These are phyloP conservation scores for Coniosporium apollinis DNA, from an alignment of 495 filamentous ascomycete species.

Conservation along the genomic window DNA sequence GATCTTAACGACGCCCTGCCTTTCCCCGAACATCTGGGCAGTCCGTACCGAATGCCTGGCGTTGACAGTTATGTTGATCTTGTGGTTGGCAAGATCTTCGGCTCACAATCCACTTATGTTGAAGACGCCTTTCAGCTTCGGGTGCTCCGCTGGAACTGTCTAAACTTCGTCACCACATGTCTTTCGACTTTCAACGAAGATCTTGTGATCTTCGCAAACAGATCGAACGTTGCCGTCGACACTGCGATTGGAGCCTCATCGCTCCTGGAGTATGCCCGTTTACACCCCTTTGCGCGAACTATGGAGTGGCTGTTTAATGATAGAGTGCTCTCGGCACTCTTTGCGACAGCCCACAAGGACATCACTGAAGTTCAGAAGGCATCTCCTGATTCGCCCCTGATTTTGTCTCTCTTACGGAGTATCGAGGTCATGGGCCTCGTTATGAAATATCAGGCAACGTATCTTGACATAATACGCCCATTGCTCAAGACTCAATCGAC, in stretches of 20 bases:
- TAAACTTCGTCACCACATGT: conserved; percentile 60
- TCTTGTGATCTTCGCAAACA: conserved; percentile 63
- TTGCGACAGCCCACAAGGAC: conserved; percentile 59
- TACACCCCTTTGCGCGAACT: conserved; percentile 81
- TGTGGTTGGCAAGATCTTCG: conserved; percentile 56
- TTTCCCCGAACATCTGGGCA: conserved; percentile 80
- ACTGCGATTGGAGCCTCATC: conserved; percentile 49
- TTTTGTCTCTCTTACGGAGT: conserved; percentile 53
- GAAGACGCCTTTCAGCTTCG: conserved; percentile 45
- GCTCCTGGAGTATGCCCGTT: conserved; percentile 55
- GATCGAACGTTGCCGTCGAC: conserved; percentile 56
- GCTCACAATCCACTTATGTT: conserved; percentile 39
- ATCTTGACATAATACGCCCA: conserved; percentile 70
- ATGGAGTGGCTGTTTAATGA: conserved; percentile 98
- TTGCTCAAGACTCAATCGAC: conserved; percentile 42
- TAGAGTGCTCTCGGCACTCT: conserved; percentile 62
- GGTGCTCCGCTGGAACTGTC: conserved; percentile 55
- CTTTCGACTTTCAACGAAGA: conserved; percentile 81
- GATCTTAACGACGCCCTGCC: conserved; percentile 57
- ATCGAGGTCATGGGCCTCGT: conserved; percentile 68
- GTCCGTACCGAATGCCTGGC: conserved; percentile 59
- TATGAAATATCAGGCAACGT: conserved; percentile 77
- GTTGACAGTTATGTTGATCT: conserved; percentile 91
- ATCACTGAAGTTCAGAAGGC: conserved; percentile 46
- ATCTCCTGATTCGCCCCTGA: conserved; percentile 52